These are phyloP conservation scores for Corchorus capsularis DNA, from an alignment of 345 rosid species.

Conservation along the genomic window DNA sequence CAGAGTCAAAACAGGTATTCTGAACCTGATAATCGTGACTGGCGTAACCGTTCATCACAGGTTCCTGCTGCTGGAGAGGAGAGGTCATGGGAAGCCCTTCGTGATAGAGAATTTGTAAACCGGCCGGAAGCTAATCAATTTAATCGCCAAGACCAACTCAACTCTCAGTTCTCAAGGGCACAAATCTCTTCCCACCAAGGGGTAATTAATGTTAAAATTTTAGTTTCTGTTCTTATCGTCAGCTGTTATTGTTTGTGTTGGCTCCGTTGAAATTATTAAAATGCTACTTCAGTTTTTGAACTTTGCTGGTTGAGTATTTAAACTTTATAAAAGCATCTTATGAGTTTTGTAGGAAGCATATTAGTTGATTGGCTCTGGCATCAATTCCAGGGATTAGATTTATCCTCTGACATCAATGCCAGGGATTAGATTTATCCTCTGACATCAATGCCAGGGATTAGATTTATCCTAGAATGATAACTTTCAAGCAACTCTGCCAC, in stretches of 20 bases:
- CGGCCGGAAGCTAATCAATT: constrained; percentile 48
- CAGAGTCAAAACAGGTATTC: constrained; percentile 63
- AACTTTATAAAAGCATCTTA: not conserved
- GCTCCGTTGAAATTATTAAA: too few species aligned
- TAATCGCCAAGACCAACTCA: constrained; percentile 51
- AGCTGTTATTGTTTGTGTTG: not conserved
- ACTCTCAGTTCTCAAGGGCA: constrained; percentile 44
- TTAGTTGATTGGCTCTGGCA: not conserved
- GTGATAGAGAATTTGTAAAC: constrained; percentile 46
- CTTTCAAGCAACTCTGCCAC: not conserved
- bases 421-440: too few species aligned
- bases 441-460: not conserved
- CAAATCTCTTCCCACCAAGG: constrained; percentile 57
- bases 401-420: too few species aligned
- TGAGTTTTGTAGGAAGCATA: too few species aligned
- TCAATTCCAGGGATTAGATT: too few species aligned
- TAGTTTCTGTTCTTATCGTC: not conserved
- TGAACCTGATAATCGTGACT: constrained; percentile 90
- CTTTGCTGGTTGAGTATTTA: not conserved
- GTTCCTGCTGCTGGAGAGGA: constrained; percentile 65
- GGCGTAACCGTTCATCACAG: constrained; percentile 77
- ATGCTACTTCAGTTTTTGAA: too few species aligned
- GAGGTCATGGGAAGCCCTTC: constrained; percentile 60
- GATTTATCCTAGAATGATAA: not conserved
- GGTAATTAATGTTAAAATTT: constrained; percentile 31